phyloP scores from a whole-genome alignment of 2,329 filamentous ascomycete species.

The Tolypocladium tundrense region DNA sequence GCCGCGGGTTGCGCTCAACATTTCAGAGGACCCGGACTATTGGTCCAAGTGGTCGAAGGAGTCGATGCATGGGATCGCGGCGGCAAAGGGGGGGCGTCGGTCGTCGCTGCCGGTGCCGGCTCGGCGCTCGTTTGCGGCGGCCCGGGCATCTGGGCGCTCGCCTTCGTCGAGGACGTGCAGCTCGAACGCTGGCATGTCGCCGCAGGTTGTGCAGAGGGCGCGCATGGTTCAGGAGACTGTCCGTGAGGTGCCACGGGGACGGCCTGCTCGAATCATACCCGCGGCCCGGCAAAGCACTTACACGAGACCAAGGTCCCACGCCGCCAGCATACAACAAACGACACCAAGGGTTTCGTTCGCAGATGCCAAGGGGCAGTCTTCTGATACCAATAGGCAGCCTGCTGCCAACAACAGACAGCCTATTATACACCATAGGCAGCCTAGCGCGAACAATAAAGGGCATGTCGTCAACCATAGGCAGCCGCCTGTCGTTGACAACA shows the following conservation, averaged over 20 bases:
- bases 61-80: neutral
- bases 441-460: no score
- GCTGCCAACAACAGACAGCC: no score
- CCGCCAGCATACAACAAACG: neutral
- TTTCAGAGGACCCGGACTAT: neutral
- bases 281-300: neutral
- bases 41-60: neutral
- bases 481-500: neutral
- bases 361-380: neutral
- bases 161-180: neutral
- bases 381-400: neutral
- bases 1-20: neutral
- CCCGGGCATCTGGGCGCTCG: no score
- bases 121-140: neutral
- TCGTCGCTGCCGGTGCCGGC: neutral
- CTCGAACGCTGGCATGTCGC: neutral
- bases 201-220: neutral
- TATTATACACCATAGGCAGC: no score
- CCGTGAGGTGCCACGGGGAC: neutral
- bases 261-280: neutral
- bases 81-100: no score
- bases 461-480: neutral
- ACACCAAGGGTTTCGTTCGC: no score
- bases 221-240: neutral
- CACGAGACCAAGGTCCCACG: neutral